Evolutionary conservation across 2,329 filamentous ascomycete species (phyloP).

Genomic region (Fusarium sp.): DNA sequence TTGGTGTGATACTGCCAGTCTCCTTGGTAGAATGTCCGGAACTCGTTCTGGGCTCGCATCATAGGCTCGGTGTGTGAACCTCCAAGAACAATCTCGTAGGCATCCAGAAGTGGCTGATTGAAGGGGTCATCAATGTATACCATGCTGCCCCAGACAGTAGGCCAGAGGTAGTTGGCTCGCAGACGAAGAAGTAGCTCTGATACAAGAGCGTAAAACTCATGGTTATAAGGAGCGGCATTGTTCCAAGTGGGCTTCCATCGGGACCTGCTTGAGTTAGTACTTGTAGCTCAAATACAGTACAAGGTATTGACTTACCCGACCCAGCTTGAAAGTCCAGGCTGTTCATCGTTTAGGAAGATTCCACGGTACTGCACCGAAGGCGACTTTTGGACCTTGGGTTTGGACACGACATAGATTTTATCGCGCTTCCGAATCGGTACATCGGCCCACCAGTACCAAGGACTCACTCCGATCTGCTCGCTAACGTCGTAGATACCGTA

Average conservation of each 20-base stretch:
- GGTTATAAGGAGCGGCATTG: constrained; percentile 69
- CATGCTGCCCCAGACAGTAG: constrained; percentile 77
- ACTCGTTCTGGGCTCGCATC: constrained; percentile 71
- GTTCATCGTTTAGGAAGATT: constrained; percentile 71
- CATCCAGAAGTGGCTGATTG: constrained; percentile 77
- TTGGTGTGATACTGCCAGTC: constrained; percentile 79
- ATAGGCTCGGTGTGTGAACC: constrained; percentile 81
- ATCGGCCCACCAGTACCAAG: constrained; percentile 72
- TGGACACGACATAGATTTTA: constrained; percentile 61
- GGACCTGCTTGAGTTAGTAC: constrained; percentile 35
- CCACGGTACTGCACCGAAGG: constrained; percentile 71
- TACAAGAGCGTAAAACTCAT: constrained; percentile 74
- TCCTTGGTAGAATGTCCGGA: constrained; percentile 66
- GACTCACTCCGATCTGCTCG: constrained; percentile 68
- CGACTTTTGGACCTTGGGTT: constrained; percentile 54
- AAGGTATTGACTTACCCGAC: constrained; percentile 43
- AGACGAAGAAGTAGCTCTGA: constrained; percentile 79
- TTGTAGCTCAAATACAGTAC: fast-evolving
- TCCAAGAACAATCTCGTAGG: constrained; percentile 80
- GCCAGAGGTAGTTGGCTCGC: constrained; percentile 82
- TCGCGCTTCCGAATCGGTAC: constrained; percentile 61
- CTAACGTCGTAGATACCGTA: constrained; percentile 71
- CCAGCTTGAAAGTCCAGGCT: constrained; percentile 64
- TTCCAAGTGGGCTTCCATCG: constrained; percentile 56
- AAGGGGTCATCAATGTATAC: constrained; percentile 78